Evolutionary conservation across 192 early-diverging fungal species (phyloP).

Genomic region (Spizellomyces sp.): DNA sequence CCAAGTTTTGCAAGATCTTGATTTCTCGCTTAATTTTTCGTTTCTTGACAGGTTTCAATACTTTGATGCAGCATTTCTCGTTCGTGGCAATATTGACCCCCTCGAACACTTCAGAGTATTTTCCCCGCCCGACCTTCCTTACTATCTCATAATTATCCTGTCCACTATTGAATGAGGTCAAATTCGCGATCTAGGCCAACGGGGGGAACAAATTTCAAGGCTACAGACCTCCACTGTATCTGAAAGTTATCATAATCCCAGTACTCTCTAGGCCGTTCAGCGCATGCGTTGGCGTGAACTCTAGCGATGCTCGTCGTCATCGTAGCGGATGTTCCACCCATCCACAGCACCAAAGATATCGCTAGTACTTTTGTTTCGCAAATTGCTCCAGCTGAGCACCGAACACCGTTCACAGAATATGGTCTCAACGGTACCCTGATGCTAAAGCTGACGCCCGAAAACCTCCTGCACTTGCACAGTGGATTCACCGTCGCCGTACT

Average conservation of each 20-base stretch:
- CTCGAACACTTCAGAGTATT: constrained; percentile 99
- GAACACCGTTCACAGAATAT: too few species aligned
- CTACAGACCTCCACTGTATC: constrained; percentile 86
- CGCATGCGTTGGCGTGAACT: constrained; percentile 87
- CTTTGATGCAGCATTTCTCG: constrained; percentile 96
- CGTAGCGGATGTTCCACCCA: background rate
- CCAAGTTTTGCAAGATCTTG: constrained; percentile 96
- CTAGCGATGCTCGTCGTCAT: constrained; percentile 59
- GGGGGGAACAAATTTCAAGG: background rate
- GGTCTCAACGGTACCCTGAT: too few species aligned
- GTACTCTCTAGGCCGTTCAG: constrained; percentile 78
- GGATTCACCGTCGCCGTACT: too few species aligned
- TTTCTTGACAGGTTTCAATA: constrained; percentile 99
- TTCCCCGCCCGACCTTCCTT: constrained; percentile 96
- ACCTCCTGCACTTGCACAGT: too few species aligned
- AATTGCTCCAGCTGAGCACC: too few species aligned
- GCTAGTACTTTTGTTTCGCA: background rate
- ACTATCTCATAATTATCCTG: constrained; percentile 99
- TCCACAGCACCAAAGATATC: background rate
- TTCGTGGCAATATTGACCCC: constrained; percentile 87
- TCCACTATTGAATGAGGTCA: constrained; percentile 43
- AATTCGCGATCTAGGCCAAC: background rate
- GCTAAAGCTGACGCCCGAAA: too few species aligned
- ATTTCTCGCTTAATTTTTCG: constrained; percentile 99
- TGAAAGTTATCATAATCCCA: constrained; percentile 97